A percentile compares a stretch with the other conserved stretches of the same genome.
phyloP scores from a whole-genome alignment of 345 rosid genomes.

The Eucalyptus melliodora region DNA sequence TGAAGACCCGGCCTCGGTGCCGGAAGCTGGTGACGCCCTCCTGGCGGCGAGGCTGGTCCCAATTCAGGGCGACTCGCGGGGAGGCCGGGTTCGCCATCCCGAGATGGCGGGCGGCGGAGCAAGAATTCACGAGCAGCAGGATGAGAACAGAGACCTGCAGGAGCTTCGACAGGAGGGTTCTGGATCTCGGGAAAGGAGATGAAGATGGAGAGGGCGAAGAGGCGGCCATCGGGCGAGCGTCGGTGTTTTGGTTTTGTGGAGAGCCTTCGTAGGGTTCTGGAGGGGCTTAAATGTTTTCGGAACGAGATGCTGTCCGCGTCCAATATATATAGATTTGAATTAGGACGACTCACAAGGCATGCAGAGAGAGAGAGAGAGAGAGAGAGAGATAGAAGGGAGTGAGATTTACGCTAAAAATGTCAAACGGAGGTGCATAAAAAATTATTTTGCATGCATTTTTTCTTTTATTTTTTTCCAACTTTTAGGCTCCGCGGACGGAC shows the following conservation, averaged over 20 bases:
- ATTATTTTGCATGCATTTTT: not conserved
- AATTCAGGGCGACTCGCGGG: not conserved
- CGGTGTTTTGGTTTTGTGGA: not conserved
- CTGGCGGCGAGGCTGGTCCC: not conserved
- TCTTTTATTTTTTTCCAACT: not conserved
- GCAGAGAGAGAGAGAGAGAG: not conserved
- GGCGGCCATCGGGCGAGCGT: not conserved
- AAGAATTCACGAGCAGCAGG: not conserved
- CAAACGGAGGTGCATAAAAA: not conserved
- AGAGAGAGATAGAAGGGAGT: not conserved
- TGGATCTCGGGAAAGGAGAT: not conserved
- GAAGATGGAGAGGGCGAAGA: not conserved
- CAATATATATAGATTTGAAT: not conserved
- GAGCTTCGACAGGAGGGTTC: not conserved
- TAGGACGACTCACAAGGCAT: not conserved
- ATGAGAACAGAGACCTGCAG: not conserved
- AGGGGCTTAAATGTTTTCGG: not conserved
- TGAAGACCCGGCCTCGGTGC: slow-evolving; percentile 29
- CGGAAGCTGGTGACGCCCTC: slow-evolving; percentile 22
- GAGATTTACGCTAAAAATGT: not conserved
- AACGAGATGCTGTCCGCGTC: fast-evolving
- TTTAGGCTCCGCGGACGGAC: not conserved
- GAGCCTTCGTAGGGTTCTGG: not conserved
- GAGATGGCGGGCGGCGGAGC: not conserved
- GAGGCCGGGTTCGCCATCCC: not conserved